Base-by-base conservation (phyloP, 306 rosid species). In the Cucurbita ficifolia region DNA sequence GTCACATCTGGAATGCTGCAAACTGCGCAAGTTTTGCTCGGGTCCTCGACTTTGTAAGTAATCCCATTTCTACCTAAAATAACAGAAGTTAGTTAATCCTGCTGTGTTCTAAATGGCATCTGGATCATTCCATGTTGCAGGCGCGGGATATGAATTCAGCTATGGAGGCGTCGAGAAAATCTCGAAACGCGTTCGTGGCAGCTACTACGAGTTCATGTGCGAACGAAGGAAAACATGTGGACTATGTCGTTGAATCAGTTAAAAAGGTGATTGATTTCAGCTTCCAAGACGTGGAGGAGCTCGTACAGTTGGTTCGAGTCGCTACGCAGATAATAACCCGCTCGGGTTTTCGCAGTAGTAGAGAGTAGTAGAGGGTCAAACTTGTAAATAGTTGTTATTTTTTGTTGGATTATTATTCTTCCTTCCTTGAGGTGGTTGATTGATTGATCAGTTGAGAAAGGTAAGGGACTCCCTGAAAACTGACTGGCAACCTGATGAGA, bases 251-350 rank as follows among this genome's bases (percentile, higher is more conserved):
- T 81, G 69, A 81, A 74, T 86, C 87, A 38, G 78, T 90, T 77
- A 88, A 77, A 80, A 87, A 83, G 58, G 96, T 84, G 65, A 63
- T 86, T 62, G 88, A 90, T 80, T 87, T 90, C 85, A 84, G 96
- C 85, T 92, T 88, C 88, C 98, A 90, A 79, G 92, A 92, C 72
- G 76, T 92, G 24, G 87, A 86, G 57, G 92, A 90, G 80, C 84
- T 90, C 73, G 70, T 84, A 42, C 79, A 78, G 64, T 79, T 87
- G 81, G 96, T 88, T 78, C 75, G 73, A 77, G 78, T 73, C 35
- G 92, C 96, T 53, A 76, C 77, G 80, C 81, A 84, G 74, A 86
- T 85, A 53, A 82, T 88, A 79, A 81, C 83, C 75, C 81, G 77
- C 45, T 81, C 95, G 45, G 88, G 84, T 81, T 80, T 88, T 60